Base-by-base conservation (phyloP, 2,329 filamentous ascomycete genomes). In the Sporothrix brasiliensis region DNA sequence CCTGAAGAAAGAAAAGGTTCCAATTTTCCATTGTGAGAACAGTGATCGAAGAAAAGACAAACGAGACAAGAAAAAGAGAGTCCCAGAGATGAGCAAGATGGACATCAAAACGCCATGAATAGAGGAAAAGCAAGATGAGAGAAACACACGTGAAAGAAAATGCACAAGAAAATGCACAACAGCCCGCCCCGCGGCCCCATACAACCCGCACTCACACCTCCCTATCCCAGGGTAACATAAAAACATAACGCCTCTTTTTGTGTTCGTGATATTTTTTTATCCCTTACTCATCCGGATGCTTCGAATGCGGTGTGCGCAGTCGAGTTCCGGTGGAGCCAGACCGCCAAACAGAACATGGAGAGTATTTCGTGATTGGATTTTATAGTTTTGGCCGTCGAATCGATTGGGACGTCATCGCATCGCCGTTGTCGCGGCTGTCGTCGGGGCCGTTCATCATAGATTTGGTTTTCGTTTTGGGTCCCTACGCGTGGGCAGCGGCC, bases 401-500 rank as follows among this genome's bases (percentile, higher is more conserved):
- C 65, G 50, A 5, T 13, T 67, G 30, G 49, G 50, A 56, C 30
- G 47, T 54, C n/a, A 44, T 21, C n/a, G 34, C 50, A 10, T 53
- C 3, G 19, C 56, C 34, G n/a, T 39, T 50, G 65, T 67, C 16
- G 27, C 30, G 24, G 24, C 4, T 19, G 16, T 21, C 16, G 47
- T 39, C 47, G 16, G 19, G 11, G 13, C 13, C 39, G 21, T 66
- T 34, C 34, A 21, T 13, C 3, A 9, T 65, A 50, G 13, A 54
- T 4, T 44, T 21, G 21, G 21, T 27, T 7, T 9, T 14, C 10
- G 19, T 27, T 13, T 9, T 14, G 16, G 19, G 7, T 5, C 27
- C 19, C 16, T 70, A 67, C 7, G 63, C 69, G 7, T 61, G 53
- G 7, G 73, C 72, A 7, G 72, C 72, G 19, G 73, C 71, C 50